A percentile compares a stretch with the other conserved stretches of the same genome.
These are phyloP conservation scores for Aspergillus pseudonomiae DNA, from an alignment of 2,329 filamentous ascomycete genomes.

Conservation along the genomic window DNA sequence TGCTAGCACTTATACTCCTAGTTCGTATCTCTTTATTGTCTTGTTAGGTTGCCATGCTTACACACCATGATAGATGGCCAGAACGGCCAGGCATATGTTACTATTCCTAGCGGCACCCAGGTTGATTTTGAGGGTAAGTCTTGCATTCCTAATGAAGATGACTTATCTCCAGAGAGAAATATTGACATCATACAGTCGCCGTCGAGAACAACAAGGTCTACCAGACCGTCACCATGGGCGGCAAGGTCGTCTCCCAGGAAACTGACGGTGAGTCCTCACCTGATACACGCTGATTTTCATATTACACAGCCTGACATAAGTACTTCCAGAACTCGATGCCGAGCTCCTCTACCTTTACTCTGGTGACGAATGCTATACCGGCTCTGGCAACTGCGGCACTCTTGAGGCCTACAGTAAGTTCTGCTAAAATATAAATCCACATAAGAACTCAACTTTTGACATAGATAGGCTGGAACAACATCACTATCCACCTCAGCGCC, in stretches of 20 bases:
- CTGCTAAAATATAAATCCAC: neutral
- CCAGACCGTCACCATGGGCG: slow-evolving; percentile 22
- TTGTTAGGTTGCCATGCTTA: neutral
- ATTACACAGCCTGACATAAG: no score
- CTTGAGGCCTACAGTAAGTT: slow-evolving; percentile 19
- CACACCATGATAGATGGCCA: slow-evolving; percentile 13
- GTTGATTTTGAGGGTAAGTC: slow-evolving; percentile 23
- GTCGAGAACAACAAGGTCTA: slow-evolving; percentile 18
- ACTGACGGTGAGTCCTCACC: slow-evolving; percentile 13
- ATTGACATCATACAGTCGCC: slow-evolving; percentile 5
- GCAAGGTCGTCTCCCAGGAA: slow-evolving; percentile 21
- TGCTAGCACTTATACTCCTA: slow-evolving; percentile 23
- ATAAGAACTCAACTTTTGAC: fast-evolving
- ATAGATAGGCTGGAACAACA: slow-evolving; percentile 16
- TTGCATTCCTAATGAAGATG: no score
- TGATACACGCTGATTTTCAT: neutral
- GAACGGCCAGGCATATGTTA: slow-evolving; percentile 20
- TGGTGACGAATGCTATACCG: slow-evolving; percentile 25
- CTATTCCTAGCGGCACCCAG: slow-evolving; percentile 15
- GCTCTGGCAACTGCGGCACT: slow-evolving; percentile 22
- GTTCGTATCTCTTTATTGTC: slow-evolving; percentile 2
- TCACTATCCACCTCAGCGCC: slow-evolving; percentile 21
- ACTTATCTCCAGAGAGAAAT: neutral
- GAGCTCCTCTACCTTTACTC: slow-evolving; percentile 24
- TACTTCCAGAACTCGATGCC: slow-evolving; percentile 15